A percentile compares a stretch with the other conserved stretches of the same genome.
Conservation (phyloP, 108 stramenopile genomes). For the Nitzschia palea region DNA sequence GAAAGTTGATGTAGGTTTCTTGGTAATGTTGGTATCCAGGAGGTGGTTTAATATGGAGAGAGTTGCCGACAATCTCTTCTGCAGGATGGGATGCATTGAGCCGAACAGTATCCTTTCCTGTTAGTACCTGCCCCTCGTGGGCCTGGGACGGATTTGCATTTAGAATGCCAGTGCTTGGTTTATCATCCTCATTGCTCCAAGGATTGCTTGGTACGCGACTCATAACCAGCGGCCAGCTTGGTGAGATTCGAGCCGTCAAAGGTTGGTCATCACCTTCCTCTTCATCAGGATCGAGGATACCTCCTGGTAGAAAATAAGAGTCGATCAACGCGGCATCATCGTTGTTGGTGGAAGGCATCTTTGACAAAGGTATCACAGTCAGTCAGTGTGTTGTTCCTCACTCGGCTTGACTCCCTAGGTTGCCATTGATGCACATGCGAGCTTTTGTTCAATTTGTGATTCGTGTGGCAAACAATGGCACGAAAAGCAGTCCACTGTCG, state of each 20-base stretch:
- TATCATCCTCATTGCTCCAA: constrained; percentile 22
- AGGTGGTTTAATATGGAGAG: not conserved
- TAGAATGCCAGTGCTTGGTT: too few species aligned
- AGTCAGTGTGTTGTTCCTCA: too few species aligned
- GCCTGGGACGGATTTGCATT: too few species aligned
- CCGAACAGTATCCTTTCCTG: too few species aligned
- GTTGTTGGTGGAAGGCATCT: constrained; percentile 6
- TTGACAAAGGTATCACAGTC: too few species aligned
- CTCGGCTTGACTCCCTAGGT: too few species aligned
- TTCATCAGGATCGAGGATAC: constrained; percentile 46
- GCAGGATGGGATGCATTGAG: too few species aligned
- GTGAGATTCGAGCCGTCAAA: not conserved
- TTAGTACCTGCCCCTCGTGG: too few species aligned
- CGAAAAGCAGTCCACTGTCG: too few species aligned
- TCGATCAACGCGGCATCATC: constrained; percentile 49
- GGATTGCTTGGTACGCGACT: constrained; percentile 26
- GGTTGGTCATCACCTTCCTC: constrained; percentile 1
- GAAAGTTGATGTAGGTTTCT: not conserved
- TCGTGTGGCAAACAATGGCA: too few species aligned
- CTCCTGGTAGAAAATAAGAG: constrained; percentile 55
- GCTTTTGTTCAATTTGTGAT: too few species aligned
- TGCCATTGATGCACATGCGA: too few species aligned
- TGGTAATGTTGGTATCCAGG: not conserved
- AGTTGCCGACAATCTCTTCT: not conserved
- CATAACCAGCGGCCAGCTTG: not conserved